Base-by-base conservation (phyloP, 1,284 basidiomycete genomes). In the Pseudozyma thailandica region DNA sequence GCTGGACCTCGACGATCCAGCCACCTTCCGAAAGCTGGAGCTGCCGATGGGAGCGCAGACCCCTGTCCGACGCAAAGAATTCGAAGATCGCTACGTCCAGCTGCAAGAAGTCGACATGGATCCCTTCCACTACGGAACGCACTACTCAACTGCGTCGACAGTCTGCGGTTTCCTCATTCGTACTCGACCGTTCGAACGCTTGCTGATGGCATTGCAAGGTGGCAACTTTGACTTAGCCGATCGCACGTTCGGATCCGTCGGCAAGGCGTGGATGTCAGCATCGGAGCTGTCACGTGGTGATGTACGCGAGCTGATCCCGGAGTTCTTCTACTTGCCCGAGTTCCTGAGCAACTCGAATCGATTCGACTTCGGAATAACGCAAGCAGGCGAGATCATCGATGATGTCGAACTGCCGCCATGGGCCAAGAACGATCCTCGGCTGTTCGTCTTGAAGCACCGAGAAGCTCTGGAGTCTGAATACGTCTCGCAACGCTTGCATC, bases 181-280 rank as follows among this genome's bases (percentile, higher is more conserved):
- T 12, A 85, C 95, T 74, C 89, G 91, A 10, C 94, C 94, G 0
- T 82, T 75, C 48, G 72, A 79, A 41, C 60, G 73, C 6, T 35
- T 78, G 23, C 55, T 81, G 31, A 65, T 75, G 35, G 76, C 72
- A 7, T 50, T 82, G 44, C 79, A 82, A 47, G 80, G 80, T 18
- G 80, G 94, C n/a, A 91, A 91, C 75, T 97, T 94, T 88, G 94
- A 97, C 85, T 84, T 96, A n/a, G 93, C 94, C 0, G 94, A 97
- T 84, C 87, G 94, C 23, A 84, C 96, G 13, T 98, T 98, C 84
- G 89, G 88, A 86, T 92, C 72, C 23, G 85, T 80, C 20, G 61
- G 88, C 31, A 86, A 91, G 63, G 88, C 94, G 1, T 96, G 92
- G 84, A 86, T 89, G 46, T 95, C 93, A 26, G 93, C 94, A 30